Conservation (phyloP, 2,329 filamentous ascomycete genomes). For the Colletotrichum eremochloae region DNA sequence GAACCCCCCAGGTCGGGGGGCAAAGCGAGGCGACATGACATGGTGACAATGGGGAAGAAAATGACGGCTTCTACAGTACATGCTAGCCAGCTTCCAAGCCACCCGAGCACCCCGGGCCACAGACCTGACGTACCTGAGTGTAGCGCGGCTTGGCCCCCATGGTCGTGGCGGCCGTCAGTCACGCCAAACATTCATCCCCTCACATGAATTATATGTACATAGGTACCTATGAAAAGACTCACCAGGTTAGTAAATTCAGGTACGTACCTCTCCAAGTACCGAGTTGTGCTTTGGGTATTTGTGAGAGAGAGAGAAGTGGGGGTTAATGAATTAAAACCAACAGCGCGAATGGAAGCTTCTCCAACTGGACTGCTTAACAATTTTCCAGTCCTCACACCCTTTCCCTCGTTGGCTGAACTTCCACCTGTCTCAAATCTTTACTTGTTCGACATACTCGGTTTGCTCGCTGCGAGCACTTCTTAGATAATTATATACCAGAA, state of each 20-base stretch:
- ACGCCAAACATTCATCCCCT: not conserved
- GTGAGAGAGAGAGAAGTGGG: slow-evolving; percentile 6
- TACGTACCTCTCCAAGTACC: slow-evolving; percentile 1
- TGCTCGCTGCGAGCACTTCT: not conserved
- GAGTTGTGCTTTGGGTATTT: slow-evolving; percentile 5
- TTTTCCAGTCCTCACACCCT: slow-evolving; percentile 12
- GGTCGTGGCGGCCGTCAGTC: slow-evolving; percentile 1
- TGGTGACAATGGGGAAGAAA: not conserved
- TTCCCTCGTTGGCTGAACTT: not conserved
- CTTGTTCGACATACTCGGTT: too few relatives aligned
- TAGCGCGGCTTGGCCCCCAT: slow-evolving; percentile 15
- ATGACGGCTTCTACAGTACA: not conserved
- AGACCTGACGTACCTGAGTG: slow-evolving; percentile 22
- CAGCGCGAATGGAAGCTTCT: slow-evolving; percentile 30
- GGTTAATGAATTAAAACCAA: slow-evolving; percentile 10
- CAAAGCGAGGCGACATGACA: not conserved
- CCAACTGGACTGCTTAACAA: slow-evolving; percentile 34
- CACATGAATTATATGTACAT: not conserved
- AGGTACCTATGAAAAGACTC: not conserved
- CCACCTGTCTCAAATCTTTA: not conserved
- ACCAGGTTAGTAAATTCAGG: not conserved
- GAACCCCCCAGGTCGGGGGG: not conserved
- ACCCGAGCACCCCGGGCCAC: slow-evolving; percentile 38
- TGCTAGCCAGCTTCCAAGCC: slow-evolving; percentile 28
- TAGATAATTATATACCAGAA: not conserved